Conservation (phyloP, 306 rosid genomes). For the Quercus agrifolia region DNA sequence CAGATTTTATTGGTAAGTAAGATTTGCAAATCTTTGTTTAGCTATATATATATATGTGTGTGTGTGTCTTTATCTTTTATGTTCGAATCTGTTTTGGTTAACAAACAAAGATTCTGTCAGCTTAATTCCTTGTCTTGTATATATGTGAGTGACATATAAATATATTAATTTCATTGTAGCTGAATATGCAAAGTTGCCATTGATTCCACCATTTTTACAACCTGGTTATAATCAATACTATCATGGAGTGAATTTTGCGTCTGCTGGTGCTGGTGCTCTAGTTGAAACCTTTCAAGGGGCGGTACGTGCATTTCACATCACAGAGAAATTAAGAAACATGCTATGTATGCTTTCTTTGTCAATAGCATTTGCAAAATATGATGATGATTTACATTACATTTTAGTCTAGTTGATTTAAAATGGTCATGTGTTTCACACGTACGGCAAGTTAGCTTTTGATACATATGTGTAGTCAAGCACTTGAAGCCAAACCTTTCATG, state of each 20-base stretch:
- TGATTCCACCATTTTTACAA: conserved; percentile 59
- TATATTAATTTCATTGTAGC: conserved; percentile 32
- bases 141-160: not conserved
- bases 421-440: not conserved
- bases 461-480: not conserved
- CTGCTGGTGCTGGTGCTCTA: conserved; percentile 90
- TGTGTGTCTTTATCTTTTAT: conserved; percentile 12
- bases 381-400: not conserved
- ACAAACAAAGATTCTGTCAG: conserved; percentile 28
- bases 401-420: not conserved
- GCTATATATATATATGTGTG: not conserved
- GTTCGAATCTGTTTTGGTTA: conserved; percentile 30
- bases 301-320: conserved; percentile 38
- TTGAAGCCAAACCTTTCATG: not conserved
- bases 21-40: conserved; percentile 24
- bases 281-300: conserved; percentile 70
- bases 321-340: not conserved
- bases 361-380: not conserved
- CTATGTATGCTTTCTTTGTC: not conserved
- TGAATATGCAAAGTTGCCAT: conserved; percentile 68
- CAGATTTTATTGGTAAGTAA: conserved; percentile 78
- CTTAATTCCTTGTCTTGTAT: not conserved
- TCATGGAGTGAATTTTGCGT: conserved; percentile 84
- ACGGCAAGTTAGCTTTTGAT: not conserved
- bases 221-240: conserved; percentile 51